Base-by-base conservation (phyloP, 2,329 filamentous ascomycete species). In the Neofusicoccum sp. region DNA sequence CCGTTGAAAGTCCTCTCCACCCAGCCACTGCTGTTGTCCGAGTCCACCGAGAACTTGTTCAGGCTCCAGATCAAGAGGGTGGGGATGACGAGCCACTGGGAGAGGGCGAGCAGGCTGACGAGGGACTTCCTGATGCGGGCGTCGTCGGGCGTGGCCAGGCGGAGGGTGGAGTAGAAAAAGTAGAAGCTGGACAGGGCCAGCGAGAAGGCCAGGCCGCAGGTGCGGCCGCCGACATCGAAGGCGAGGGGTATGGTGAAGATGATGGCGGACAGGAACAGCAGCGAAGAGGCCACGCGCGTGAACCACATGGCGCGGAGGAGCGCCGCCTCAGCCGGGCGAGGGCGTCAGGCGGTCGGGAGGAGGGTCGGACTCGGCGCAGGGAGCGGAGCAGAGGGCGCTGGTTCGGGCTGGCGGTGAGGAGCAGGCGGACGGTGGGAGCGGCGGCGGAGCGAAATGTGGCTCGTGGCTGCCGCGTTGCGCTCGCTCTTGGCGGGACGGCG, bases 201-300 rank as follows among this genome's bases (percentile, higher is more conserved):
- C 72, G 92, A 97, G 80, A 96, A 98, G 64, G 92, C 93, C 71
- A 99, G 83, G 62, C 95, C 95, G 72, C 92, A 96, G 69, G 95
- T 93, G 70, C 91, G 88, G 64, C 95, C 95, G 73, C 95, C 95
- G 71, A 98, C 93, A 85, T 99, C 95, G 80, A 98, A 98, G 70
- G 93, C 91, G 73, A 99, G 88, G 64, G 95, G 95, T 73, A 99
- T 95, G 64, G 92, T 96, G 73, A 98, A 89, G 72, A 98, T 87
- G 75, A 97, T 92, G 78, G 90, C 90, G 77, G 93, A 84, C 69
- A 98, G 87, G 79, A 97, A 98, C 77, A 91, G 78, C 73, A 88
- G 82, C 78, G 91, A 91, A 72, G 91, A 91, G 68, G 93, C 73
- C 74, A 89, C 84, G 74, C 89, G 88, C 76, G 93, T 86, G 76